Evolutionary conservation across 768 basidiomycete genomes (phyloP), one percentile per base, ranked within the genome.

Genomic region (Cystofilobasidium ferigula): DNA sequence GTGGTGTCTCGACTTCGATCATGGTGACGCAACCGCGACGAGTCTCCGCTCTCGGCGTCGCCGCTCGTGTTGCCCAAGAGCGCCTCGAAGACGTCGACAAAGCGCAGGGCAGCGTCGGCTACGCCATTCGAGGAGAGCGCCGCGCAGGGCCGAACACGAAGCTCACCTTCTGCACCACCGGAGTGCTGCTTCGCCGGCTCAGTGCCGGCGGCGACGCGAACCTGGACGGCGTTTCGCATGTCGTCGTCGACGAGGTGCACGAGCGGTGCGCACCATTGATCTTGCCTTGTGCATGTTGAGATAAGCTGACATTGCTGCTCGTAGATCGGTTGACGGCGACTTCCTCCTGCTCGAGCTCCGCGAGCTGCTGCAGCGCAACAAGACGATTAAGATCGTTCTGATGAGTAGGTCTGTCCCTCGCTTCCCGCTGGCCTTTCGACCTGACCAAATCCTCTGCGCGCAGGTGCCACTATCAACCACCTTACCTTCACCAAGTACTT

Each of bases 151-250:
- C 79, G 28, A 80, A 80, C 40, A 91, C 89, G 7, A 86, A 87
- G 69, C 76, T 93, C 3, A 77, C 93, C 24, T 95, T 94, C 72
- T 91, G 90, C 72, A 97, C 93, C 2, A 95, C 91, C 13, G 93
- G 93, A 77, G 88, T 95, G n/a, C 81, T 91, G 1, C 80, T 95
- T 56, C 79, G 89, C 64, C 81, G 89, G 22, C 77, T 95, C 16
- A 82, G 84, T n/a, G 79, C 80, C 35, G 86, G 86, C 13, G 78
- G 77, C 0, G 88, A 93, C 69, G 80, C 79, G 1, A 74, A 78
- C 42, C 77, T 95, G 20, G 74, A 81, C 40, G 81, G 83, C 45
- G 81, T 92, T 48, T 86, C 86, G 3, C 93, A 95, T 77, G 80
- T 97, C 42, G 79, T 95, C 42, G 87, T 95, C 22, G 93, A 95